A percentile compares a stretch with the other conserved stretches of the same genome.
These are phyloP conservation scores for Hawksworthiomyces lignivorus DNA, from an alignment of 2,329 filamentous ascomycete genomes.

Conservation along the genomic window DNA sequence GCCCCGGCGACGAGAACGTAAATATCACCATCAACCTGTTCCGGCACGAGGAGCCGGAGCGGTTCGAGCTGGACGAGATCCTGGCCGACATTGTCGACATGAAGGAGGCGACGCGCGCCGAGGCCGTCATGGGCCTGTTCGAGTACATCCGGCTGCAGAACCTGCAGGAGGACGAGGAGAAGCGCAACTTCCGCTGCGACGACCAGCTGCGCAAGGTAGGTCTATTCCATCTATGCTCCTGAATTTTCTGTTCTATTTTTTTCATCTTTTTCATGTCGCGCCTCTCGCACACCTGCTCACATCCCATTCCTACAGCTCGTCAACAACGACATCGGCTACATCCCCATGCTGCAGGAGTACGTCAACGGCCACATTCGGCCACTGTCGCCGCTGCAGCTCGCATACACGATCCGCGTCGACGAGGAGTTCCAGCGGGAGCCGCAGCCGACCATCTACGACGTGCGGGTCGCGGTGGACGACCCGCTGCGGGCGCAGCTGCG, in stretches of 20 bases:
- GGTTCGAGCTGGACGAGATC: slow-evolving; percentile 70
- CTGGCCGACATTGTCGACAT: slow-evolving; percentile 81
- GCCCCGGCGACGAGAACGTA: slow-evolving; percentile 83
- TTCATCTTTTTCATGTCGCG: no score
- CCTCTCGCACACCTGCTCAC: no score
- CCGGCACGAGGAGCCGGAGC: slow-evolving; percentile 77
- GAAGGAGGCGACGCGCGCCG: slow-evolving; percentile 76
- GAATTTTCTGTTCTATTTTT: not conserved
- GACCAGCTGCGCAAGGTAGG: slow-evolving; percentile 68
- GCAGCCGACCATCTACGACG: slow-evolving; percentile 75
- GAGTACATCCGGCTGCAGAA: slow-evolving; percentile 84
- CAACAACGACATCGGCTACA: slow-evolving; percentile 67
- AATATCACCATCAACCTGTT: slow-evolving; percentile 85
- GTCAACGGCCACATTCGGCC: slow-evolving; percentile 71
- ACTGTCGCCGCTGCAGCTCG: slow-evolving; percentile 72
- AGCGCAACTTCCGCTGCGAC: slow-evolving; percentile 86
- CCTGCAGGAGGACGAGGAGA: slow-evolving; percentile 90
- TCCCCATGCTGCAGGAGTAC: slow-evolving; percentile 77
- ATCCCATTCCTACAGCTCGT: slow-evolving; percentile 50
- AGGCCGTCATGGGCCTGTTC: slow-evolving; percentile 87
- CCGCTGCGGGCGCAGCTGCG: slow-evolving; percentile 63
- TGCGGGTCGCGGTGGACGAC: slow-evolving; percentile 78
- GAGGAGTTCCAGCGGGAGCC: slow-evolving; percentile 60
- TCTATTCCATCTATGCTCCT: slow-evolving; percentile 7
- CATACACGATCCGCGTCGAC: slow-evolving; percentile 92